These are phyloP conservation scores for Coemansia sp. DNA, from an alignment of 192 early-diverging fungal genomes.

Conservation along the genomic window DNA sequence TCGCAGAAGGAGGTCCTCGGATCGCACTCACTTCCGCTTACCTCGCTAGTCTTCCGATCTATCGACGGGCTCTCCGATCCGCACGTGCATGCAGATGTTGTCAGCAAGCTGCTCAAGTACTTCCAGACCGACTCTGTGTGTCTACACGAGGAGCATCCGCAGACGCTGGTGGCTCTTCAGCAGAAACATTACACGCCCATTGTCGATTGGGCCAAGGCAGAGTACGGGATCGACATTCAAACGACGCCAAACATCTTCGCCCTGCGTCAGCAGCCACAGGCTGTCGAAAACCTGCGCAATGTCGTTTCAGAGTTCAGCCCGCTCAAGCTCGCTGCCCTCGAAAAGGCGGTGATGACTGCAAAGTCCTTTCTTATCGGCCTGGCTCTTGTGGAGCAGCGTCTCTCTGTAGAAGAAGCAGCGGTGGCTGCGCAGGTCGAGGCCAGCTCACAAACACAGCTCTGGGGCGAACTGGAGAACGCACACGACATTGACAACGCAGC, in stretches of 20 bases:
- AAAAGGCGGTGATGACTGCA: conserved; percentile 76
- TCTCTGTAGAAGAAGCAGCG: conserved; percentile 76
- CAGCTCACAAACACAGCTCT: conserved; percentile 80
- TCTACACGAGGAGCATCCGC: conserved; percentile 78
- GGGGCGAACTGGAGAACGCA: conserved; percentile 88
- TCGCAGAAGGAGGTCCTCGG: conserved; percentile 76
- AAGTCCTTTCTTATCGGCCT: conserved; percentile 92
- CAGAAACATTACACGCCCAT: conserved; percentile 76
- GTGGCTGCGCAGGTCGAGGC: conserved; percentile 82
- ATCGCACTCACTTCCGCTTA: conserved; percentile 86
- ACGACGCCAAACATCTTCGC: conserved; percentile 72
- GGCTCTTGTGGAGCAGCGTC: conserved; percentile 74
- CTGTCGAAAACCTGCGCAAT: conserved; percentile 58
- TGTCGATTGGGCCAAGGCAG: conserved; percentile 68
- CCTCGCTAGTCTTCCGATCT: conserved; percentile 83
- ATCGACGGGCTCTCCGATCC: conserved; percentile 71
- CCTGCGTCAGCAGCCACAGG: conserved; percentile 64
- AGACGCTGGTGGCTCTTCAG: conserved; percentile 78
- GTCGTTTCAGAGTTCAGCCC: conserved; percentile 61
- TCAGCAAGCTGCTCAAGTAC: conserved; percentile 77
- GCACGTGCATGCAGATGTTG: conserved; percentile 63
- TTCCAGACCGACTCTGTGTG: conserved; percentile 89
- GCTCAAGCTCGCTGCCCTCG: conserved; percentile 85
- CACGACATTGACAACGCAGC: conserved; percentile 53
- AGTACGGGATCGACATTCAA: conserved; percentile 68